These are phyloP conservation scores for Leccinum olivaceopallidum DNA, from an alignment of 768 basidiomycete genomes.

Conservation along the genomic window DNA sequence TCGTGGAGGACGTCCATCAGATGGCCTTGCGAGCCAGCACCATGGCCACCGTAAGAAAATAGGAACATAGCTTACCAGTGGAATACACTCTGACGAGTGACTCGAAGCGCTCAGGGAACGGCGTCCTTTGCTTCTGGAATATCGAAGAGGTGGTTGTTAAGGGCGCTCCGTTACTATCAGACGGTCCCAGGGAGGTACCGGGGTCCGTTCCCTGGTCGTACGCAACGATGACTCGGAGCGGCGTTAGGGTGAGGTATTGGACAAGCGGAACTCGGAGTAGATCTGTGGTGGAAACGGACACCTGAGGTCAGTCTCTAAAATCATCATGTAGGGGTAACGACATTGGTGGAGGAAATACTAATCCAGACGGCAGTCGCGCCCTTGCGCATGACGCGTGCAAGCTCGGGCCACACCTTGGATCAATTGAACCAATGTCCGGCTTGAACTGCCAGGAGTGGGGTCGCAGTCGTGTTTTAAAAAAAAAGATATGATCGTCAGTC, in stretches of 20 bases:
- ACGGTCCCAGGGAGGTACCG: neutral
- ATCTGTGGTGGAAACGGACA: neutral
- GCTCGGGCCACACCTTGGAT: no score
- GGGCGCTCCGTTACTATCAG: neutral
- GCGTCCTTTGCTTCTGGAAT: conserved; percentile 3
- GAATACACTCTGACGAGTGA: conserved; percentile 58
- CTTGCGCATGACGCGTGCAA: no score
- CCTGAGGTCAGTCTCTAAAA: neutral
- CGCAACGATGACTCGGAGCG: conserved; percentile 3
- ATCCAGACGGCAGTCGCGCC: conserved; percentile 48
- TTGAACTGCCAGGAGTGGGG: no score
- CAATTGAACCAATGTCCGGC: no score
- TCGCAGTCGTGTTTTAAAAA: no score
- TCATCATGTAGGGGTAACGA: neutral
- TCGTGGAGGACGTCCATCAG: neutral
- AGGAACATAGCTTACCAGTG: conserved; percentile 40
- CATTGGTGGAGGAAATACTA: conserved; percentile 13
- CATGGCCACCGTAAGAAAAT: conserved; percentile 26
- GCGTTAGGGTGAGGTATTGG: conserved; percentile 5
- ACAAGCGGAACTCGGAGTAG: conserved; percentile 12
- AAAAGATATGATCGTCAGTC: no score
- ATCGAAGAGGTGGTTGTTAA: conserved; percentile 3
- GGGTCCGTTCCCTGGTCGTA: conserved; percentile 6
- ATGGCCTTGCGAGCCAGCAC: conserved; percentile 14
- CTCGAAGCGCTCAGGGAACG: conserved; percentile 23